Evolutionary conservation across 371 early-diverging fungal genomes (phyloP).

Genomic region (Chytridium lagenaria): DNA sequence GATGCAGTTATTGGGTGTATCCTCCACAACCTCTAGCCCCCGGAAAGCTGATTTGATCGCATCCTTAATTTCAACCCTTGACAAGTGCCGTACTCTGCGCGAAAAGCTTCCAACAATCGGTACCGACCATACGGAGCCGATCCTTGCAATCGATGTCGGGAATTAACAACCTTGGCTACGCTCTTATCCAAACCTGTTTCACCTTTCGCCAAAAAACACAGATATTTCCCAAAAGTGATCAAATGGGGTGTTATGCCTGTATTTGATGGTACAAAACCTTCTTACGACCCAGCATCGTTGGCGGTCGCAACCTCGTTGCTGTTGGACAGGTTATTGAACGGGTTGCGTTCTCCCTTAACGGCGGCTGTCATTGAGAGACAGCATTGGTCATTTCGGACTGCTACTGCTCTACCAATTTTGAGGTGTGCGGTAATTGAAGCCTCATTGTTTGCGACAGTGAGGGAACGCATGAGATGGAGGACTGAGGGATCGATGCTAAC

Average conservation of each 20-base stretch:
- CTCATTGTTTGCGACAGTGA: not conserved
- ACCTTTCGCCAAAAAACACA: not conserved
- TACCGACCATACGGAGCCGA: not conserved
- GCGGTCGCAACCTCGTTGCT: not conserved
- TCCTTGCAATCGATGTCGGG: conserved; percentile 2
- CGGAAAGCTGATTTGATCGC: not conserved
- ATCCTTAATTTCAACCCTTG: not conserved
- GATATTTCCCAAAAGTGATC: not conserved
- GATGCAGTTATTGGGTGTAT: not conserved
- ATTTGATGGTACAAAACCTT: not conserved
- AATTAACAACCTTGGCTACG: not conserved
- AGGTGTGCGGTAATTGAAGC: not conserved
- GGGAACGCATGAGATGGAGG: not conserved
- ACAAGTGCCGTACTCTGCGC: not conserved
- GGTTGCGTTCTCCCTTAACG: not conserved
- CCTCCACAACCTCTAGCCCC: not conserved
- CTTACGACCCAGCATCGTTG: not conserved
- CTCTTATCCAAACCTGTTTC: not conserved
- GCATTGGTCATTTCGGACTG: conserved; percentile 10
- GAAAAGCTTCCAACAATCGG: not conserved
- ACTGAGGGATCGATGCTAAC: not conserved
- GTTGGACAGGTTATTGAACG: not conserved
- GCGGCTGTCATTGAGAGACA: not conserved
- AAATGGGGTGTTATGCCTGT: not conserved
- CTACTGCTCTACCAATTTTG: not conserved